Evolutionary conservation across 345 rosid genomes (phyloP).

Genomic region (Eucalyptus grandis): DNA sequence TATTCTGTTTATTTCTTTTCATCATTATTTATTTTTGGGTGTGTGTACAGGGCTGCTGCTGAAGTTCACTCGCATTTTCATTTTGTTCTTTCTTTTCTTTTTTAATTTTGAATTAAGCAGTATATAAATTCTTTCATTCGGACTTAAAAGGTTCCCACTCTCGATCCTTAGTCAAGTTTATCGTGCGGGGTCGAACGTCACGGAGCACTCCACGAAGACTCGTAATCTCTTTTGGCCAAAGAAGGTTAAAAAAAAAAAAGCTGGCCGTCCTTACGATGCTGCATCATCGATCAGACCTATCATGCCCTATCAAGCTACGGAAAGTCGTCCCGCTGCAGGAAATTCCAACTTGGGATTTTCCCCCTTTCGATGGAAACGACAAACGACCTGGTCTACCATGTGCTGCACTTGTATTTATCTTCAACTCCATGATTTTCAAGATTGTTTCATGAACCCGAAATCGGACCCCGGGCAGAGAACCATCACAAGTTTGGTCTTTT

Average conservation of each 20-base stretch:
- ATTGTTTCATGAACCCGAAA: neutral
- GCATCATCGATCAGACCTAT: neutral
- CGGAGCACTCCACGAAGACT: neutral
- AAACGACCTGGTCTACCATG: neutral
- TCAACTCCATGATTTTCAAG: neutral
- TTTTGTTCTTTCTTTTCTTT: neutral
- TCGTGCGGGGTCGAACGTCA: neutral
- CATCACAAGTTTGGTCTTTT: neutral
- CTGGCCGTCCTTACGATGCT: neutral
- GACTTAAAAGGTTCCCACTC: neutral
- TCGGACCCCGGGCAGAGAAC: neutral
- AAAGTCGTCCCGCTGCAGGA: neutral
- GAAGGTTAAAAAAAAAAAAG: neutral
- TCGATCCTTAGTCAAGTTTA: neutral
- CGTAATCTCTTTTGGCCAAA: neutral
- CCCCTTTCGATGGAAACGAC: neutral
- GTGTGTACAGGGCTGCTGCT: neutral
- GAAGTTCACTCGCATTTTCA: neutral
- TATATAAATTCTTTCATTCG: neutral
- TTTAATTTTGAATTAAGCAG: neutral
- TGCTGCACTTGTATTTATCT: neutral
- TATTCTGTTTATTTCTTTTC: neutral
- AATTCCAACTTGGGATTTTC: neutral
- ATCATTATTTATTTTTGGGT: neutral
- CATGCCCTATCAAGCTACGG: neutral